These are phyloP conservation scores for Paecilomyces fulvus DNA, from an alignment of 2,329 filamentous ascomycete genomes.

Conservation along the genomic window DNA sequence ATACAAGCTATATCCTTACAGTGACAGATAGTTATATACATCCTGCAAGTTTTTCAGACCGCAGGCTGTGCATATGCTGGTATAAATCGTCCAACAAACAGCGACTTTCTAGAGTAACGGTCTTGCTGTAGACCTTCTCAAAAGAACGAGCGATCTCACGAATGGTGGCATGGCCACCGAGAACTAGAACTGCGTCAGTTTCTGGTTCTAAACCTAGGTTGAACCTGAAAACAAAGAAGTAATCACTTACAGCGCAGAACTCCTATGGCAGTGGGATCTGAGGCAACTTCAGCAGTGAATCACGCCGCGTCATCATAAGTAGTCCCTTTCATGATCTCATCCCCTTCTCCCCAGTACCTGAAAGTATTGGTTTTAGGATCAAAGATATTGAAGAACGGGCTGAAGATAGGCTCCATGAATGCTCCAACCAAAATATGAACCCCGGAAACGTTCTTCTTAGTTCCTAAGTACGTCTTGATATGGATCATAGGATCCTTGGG, in stretches of 20 bases:
- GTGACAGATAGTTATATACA: conserved; percentile 9
- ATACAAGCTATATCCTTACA: conserved; percentile 1
- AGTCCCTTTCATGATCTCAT: conserved; percentile 30
- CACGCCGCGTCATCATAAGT: conserved; percentile 31
- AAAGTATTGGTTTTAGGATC: conserved; percentile 18
- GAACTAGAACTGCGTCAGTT: conserved; percentile 16
- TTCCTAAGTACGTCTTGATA: conserved; percentile 31
- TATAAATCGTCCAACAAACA: conserved; percentile 22
- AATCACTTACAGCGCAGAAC: conserved; percentile 13
- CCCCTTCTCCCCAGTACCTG: conserved; percentile 28
- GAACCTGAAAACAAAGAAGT: neutral
- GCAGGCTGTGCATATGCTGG: conserved; percentile 14
- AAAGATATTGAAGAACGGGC: conserved; percentile 14
- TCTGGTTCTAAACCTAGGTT: neutral
- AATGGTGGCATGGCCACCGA: conserved; percentile 24
- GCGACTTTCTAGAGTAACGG: conserved; percentile 12
- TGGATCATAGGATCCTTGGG: conserved; percentile 35
- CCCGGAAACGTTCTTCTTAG: conserved; percentile 26
- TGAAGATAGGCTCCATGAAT: conserved; percentile 28
- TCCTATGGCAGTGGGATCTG: conserved; percentile 14
- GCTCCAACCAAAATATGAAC: conserved; percentile 35
- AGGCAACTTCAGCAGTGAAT: conserved; percentile 24
- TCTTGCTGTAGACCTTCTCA: conserved; percentile 16
- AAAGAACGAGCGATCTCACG: conserved; percentile 16
- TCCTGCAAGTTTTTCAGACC: conserved; percentile 7